phyloP scores from a whole-genome alignment of 768 basidiomycete genomes.

The Russula vinacea region DNA sequence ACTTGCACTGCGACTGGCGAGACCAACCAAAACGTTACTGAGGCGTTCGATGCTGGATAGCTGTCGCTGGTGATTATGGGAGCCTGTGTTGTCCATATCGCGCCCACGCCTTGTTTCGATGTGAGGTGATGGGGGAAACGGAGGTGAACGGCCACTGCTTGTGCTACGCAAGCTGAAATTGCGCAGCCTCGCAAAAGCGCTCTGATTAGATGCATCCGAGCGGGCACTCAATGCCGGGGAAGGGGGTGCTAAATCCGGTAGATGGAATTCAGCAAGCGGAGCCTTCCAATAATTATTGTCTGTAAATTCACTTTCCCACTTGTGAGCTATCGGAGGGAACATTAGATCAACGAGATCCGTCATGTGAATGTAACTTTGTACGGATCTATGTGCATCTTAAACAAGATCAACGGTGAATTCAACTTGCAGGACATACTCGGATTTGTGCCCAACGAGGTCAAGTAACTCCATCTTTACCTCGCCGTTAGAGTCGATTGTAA shows the following conservation, averaged over 20 bases:
- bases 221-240: constrained; percentile 93
- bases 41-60: constrained; percentile 77
- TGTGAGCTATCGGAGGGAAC: constrained; percentile 94
- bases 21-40: constrained; percentile 54
- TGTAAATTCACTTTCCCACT: constrained; percentile 86
- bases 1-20: constrained; percentile 42
- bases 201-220: constrained; percentile 78
- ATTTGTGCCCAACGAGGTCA: constrained; percentile 96
- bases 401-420: background rate
- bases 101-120: constrained; percentile 28
- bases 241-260: constrained; percentile 80
- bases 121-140: constrained; percentile 36
- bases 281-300: constrained; percentile 97
- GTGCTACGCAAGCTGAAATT: constrained; percentile 69
- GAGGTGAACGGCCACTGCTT: constrained; percentile 36
- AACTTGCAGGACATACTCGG: constrained; percentile 57
- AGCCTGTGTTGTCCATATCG: constrained; percentile 18
- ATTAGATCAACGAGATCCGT: constrained; percentile 99
- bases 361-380: constrained; percentile 89
- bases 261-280: constrained; percentile 69
- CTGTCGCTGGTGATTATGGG: constrained; percentile 51
- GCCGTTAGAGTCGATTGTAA: constrained; percentile 92
- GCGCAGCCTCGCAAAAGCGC: constrained; percentile 67
- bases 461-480: constrained; percentile 96
- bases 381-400: constrained; percentile 11